Base-by-base conservation (phyloP, 2,329 filamentous ascomycete species). In the Phyllosticta citribraziliensis region DNA sequence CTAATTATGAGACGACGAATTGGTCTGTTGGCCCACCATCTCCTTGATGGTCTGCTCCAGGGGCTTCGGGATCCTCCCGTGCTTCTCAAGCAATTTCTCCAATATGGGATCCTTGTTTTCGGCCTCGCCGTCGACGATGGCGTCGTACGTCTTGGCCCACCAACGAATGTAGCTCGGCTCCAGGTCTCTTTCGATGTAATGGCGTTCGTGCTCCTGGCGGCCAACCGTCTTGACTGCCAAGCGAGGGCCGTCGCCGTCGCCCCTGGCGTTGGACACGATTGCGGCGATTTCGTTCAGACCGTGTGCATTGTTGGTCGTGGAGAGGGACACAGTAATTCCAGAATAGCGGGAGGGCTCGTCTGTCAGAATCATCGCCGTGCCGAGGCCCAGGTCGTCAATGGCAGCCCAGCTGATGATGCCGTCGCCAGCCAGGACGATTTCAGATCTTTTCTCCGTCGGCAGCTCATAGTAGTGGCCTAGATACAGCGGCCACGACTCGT, bases 401-500 rank as follows among this genome's bases (percentile, higher is more conserved):
- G 67, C 64, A 0, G 76, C 79, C 76, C 77, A 80, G 58, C 68
- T 73, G 2, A 79, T 70, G 6, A 66, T 67, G 6, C 75, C 69
- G 63, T 79, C 76, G 0, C 77, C 78, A 0, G 70, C 76, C 9
- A 75, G 69, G 0, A 76, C 47, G 1, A 79, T 68, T 50, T 76
- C 72, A 0, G 52, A 67, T 56, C 76, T 65, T 0, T 65, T 65
- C 50, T 79, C 76, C 2, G 68, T 62, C 10, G 68, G 69, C 6
- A 64, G 56, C 9, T 70, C 56, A 12, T 72, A 72, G 55, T 74
- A 79, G 58, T 79, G 76, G 0, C 78, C 77, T 20, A 79, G 71
- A 62, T 79, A 79, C 20, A 79, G 64, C 6, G 76, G 77, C 78
- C 78, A 80, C 58, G 70, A 74, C 66, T 79, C 76, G 54, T 75